Evolutionary conservation across 345 rosid genomes (phyloP).

Genomic region (Citrus hindsii): DNA sequence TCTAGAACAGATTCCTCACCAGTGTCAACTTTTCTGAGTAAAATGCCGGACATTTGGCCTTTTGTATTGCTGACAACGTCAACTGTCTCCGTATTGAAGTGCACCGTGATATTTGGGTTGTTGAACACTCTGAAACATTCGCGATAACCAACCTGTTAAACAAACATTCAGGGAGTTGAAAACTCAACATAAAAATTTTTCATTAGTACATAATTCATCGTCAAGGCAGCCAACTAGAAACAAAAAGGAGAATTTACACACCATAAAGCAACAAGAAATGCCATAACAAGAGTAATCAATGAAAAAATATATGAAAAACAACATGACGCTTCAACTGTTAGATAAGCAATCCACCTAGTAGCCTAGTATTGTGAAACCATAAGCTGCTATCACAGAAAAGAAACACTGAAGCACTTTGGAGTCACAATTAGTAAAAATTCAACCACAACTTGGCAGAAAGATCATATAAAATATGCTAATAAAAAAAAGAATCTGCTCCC

Average conservation of each 20-base stretch:
- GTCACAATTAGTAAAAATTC: background rate
- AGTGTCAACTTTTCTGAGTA: constrained; percentile 63
- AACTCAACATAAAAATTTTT: constrained; percentile 69
- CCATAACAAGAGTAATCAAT: background rate
- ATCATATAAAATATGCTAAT: background rate
- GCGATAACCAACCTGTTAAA: constrained; percentile 99
- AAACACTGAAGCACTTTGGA: background rate
- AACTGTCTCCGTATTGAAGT: constrained; percentile 82
- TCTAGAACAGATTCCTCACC: constrained; percentile 84
- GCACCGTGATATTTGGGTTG: constrained; percentile 92
- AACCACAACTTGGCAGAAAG: background rate
- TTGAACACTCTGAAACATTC: constrained; percentile 99
- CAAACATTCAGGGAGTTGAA: constrained; percentile 99
- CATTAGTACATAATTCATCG: constrained; percentile 59
- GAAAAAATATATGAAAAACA: background rate
- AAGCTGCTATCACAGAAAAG: background rate
- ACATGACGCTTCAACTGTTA: background rate
- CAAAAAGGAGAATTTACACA: background rate
- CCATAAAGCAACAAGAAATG: background rate
- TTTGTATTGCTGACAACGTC: constrained; percentile 84
- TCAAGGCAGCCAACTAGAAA: constrained; percentile 20
- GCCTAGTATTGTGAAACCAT: background rate
- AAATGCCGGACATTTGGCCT: constrained; percentile 93
- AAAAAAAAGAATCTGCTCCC: background rate
- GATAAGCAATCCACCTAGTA: background rate